Conservation (phyloP, 768 basidiomycete genomes). For the Pholiota microspora region DNA sequence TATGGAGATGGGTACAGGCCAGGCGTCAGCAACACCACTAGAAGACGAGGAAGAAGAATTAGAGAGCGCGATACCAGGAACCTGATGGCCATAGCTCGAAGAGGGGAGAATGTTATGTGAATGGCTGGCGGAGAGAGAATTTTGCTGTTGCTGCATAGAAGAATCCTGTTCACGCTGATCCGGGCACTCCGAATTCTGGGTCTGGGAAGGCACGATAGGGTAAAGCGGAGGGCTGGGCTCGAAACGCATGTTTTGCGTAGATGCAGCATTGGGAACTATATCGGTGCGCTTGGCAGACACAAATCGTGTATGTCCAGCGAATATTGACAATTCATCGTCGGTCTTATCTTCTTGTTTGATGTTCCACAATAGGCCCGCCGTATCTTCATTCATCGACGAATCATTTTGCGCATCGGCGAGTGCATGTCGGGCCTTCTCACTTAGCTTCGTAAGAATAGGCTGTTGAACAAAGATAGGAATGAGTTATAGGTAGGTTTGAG, state of each 20-base stretch:
- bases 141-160: background rate
- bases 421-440: slow-evolving; percentile 65
- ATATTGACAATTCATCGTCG: slow-evolving; percentile 68
- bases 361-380: slow-evolving; percentile 45
- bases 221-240: slow-evolving; percentile 16
- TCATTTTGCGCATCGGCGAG: slow-evolving; percentile 43
- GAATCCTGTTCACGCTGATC: background rate
- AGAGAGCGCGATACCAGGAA: background rate
- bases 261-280: slow-evolving; percentile 11
- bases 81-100: background rate
- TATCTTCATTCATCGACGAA: slow-evolving; percentile 24
- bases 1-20: background rate
- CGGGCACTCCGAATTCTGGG: background rate
- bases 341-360: slow-evolving; percentile 49
- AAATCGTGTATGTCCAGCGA: slow-evolving; percentile 65
- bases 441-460: slow-evolving; percentile 59
- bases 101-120: background rate
- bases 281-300: slow-evolving; percentile 43
- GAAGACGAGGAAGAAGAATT: slow-evolving; percentile 5
- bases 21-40: background rate
- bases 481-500: background rate
- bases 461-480: slow-evolving; percentile 19
- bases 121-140: background rate
- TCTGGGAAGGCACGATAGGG: background rate
- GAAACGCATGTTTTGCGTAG: slow-evolving; percentile 10